Evolutionary conservation across 306 rosid species (phyloP).

Genomic region (Arachis hypogaea): DNA sequence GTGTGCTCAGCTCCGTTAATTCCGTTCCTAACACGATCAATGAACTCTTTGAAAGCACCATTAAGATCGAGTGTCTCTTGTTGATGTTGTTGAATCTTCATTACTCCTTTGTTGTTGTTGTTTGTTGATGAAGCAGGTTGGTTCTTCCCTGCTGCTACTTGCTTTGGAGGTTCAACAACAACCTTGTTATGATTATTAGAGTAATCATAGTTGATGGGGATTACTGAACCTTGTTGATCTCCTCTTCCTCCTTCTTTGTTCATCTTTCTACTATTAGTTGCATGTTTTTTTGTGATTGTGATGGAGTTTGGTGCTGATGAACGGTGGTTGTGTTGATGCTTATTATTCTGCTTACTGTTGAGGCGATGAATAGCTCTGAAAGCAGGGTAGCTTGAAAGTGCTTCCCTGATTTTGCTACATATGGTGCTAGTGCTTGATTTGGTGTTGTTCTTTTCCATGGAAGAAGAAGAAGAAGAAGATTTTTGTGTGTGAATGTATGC

Average conservation of each 20-base stretch:
- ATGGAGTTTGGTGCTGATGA: conserved; percentile 6
- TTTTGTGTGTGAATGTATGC: no score
- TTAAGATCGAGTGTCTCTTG: conserved; percentile 40
- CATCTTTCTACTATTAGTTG: conserved; percentile 5
- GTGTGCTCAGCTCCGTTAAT: conserved; percentile 2
- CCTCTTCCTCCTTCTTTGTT: conserved; percentile 9
- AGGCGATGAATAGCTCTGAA: conserved; percentile 24
- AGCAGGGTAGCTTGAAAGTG: conserved; percentile 40
- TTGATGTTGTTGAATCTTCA: conserved; percentile 19
- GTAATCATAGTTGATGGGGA: conserved; percentile 49
- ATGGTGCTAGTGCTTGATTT: neutral
- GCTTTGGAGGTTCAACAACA: no score
- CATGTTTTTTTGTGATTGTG: neutral
- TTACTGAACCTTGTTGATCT: neutral
- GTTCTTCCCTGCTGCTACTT: no score
- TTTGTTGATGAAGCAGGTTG: neutral
- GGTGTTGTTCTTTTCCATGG: no score
- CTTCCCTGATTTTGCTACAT: conserved; percentile 57
- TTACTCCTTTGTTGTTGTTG: neutral
- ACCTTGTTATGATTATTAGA: neutral
- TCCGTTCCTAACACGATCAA: conserved; percentile 28
- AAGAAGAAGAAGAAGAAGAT: no score
- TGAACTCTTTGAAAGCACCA: conserved; percentile 40
- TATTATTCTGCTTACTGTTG: neutral
- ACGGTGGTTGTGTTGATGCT: no score